These are phyloP conservation scores for Taphrina communis DNA, from an alignment of 1,139 yeast genomes.

Conservation along the genomic window DNA sequence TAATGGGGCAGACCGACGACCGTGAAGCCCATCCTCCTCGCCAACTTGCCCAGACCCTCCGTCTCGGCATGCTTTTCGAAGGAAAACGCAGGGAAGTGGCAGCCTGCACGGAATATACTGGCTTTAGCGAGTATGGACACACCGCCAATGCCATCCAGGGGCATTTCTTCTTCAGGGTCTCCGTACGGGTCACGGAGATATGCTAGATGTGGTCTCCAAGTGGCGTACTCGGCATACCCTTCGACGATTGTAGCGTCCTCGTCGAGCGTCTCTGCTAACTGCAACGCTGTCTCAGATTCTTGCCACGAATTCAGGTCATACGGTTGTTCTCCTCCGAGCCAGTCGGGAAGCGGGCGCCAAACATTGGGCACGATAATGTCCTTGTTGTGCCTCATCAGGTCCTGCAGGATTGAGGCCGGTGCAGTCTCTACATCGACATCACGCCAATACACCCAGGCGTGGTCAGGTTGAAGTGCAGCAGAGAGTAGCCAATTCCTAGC, in stretches of 20 bases:
- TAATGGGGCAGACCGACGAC: constrained; percentile 88
- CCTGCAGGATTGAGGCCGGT: constrained; percentile 67
- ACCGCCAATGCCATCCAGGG: constrained; percentile 89
- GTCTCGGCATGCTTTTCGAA: constrained; percentile 92
- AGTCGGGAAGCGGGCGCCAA: constrained; percentile 90
- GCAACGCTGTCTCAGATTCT: constrained; percentile 81
- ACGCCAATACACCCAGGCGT: constrained; percentile 81
- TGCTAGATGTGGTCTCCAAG: constrained; percentile 91
- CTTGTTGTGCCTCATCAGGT: constrained; percentile 67
- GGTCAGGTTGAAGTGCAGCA: constrained; percentile 69
- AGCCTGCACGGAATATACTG: constrained; percentile 75
- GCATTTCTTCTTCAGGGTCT: constrained; percentile 85
- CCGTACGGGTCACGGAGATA: constrained; percentile 85
- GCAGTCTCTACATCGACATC: constrained; percentile 73
- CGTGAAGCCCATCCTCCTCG: constrained; percentile 77
- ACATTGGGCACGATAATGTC: constrained; percentile 84
- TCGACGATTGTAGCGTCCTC: constrained; percentile 92
- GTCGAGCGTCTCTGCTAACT: constrained; percentile 73
- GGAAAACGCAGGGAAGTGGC: constrained; percentile 88
- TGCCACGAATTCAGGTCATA: constrained; percentile 92
- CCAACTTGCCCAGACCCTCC: constrained; percentile 87
- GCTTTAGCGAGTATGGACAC: constrained; percentile 84
- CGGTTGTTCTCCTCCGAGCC: constrained; percentile 88
- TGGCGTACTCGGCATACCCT: constrained; percentile 89
- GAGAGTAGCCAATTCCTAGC: constrained; percentile 74